Percentiles rank a stretch among this genome's conserved stretches.
Conservation (phyloP, 371 early-diverging fungal genomes). For the Mucor plumbeus region DNA sequence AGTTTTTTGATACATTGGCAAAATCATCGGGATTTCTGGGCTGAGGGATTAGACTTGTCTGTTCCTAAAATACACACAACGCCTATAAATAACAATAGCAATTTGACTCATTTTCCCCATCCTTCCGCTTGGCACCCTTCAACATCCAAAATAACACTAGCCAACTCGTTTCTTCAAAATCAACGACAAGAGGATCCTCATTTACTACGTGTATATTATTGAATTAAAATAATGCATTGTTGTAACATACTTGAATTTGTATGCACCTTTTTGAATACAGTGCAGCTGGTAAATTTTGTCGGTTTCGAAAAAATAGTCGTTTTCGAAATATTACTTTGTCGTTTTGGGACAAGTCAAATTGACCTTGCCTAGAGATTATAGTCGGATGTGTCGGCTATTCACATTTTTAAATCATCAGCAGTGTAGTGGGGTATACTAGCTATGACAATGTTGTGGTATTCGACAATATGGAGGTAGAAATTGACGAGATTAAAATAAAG, state of each 20-base stretch:
- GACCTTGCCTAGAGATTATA: too few relatives aligned
- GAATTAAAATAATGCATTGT: not conserved
- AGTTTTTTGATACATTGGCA: constrained; percentile 42
- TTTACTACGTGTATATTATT: not conserved
- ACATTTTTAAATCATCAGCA: too few relatives aligned
- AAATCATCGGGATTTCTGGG: constrained; percentile 45
- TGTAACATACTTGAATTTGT: not conserved
- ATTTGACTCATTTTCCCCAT: not conserved
- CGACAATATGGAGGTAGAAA: too few relatives aligned
- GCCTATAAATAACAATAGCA: not conserved
- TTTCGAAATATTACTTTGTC: too few relatives aligned
- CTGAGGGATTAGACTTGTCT: constrained; percentile 32
- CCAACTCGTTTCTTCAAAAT: not conserved
- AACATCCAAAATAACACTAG: not conserved
- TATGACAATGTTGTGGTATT: too few relatives aligned
- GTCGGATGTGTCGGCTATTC: too few relatives aligned
- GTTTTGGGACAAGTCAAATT: too few relatives aligned
- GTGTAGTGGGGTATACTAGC: too few relatives aligned
- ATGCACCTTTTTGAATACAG: not conserved
- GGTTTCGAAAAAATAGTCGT: too few relatives aligned
- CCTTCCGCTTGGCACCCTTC: constrained; percentile 28
- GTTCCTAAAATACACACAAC: constrained; percentile 1
- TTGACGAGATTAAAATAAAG: too few relatives aligned
- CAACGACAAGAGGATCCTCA: constrained; percentile 1
- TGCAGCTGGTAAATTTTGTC: too few relatives aligned